phyloP scores from a whole-genome alignment of 768 basidiomycete genomes.

The Pisolithus orientalis region DNA sequence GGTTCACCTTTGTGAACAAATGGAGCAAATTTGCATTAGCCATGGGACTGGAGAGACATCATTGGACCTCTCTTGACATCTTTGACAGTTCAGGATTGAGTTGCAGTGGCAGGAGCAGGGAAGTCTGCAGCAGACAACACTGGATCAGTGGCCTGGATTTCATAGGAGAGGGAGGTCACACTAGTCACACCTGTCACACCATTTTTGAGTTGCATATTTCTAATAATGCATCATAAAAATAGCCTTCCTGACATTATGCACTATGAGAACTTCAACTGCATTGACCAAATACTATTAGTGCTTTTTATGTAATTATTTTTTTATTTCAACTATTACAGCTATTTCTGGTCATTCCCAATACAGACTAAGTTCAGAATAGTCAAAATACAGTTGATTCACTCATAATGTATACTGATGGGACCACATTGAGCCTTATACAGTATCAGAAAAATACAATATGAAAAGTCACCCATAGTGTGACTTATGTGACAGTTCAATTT shows the following conservation, averaged over 20 bases:
- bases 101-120: background rate
- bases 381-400: no score
- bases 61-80: background rate
- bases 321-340: no score
- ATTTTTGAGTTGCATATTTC: background rate
- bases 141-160: background rate
- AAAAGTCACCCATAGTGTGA: no score
- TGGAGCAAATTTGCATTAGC: background rate
- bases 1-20: background rate
- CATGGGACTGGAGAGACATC: background rate
- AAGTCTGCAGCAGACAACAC: background rate
- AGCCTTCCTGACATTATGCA: conserved; percentile 1
- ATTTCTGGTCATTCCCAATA: no score
- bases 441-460: no score
- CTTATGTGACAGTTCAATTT: no score
- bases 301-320: no score
- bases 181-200: background rate
- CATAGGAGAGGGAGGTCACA: background rate
- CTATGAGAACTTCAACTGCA: conserved; percentile 8
- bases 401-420: no score
- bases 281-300: no score
- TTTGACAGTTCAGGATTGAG: background rate
- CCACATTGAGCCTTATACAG: no score
- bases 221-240: conserved; percentile 2
- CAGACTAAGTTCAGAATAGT: no score